Evolutionary conservation across 2,329 filamentous ascomycete species (phyloP).

Genomic region (Ophiosphaerella herpotricha): DNA sequence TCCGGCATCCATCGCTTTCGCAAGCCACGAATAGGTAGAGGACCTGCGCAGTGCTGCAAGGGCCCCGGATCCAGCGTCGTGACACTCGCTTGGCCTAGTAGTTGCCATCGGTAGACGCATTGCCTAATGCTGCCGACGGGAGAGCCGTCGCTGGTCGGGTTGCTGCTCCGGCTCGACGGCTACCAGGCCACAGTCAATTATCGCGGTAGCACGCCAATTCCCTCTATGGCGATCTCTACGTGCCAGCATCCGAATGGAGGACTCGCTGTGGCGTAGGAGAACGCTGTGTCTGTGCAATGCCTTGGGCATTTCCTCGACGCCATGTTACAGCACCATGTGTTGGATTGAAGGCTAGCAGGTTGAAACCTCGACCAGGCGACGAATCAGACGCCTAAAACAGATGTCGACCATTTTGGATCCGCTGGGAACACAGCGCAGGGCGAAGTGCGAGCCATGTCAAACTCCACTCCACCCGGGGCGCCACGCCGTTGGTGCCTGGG

Average conservation of each 20-base stretch:
- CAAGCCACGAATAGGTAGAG: constrained; percentile 21
- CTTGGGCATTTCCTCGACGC: constrained; percentile 16
- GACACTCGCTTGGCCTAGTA: neutral
- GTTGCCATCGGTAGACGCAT: constrained; percentile 3
- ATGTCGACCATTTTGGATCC: constrained; percentile 3
- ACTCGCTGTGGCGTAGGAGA: constrained; percentile 10
- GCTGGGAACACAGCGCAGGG: constrained; percentile 30
- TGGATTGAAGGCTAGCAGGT: constrained; percentile 20
- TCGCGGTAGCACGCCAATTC: constrained; percentile 24
- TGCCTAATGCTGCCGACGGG: constrained; percentile 19
- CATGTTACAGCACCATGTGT: constrained; percentile 33
- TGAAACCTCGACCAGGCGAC: constrained; percentile 11
- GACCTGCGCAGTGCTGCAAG: constrained; percentile 19
- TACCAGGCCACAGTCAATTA: constrained; percentile 21
- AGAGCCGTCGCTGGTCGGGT: constrained; percentile 31
- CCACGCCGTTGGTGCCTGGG: constrained; percentile 21
- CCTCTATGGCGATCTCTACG: constrained; percentile 6
- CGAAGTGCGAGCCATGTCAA: constrained; percentile 20
- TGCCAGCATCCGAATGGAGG: constrained; percentile 10
- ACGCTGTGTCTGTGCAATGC: constrained; percentile 17
- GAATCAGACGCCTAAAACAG: constrained; percentile 10
- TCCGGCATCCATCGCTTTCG: constrained; percentile 26
- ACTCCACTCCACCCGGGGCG: neutral
- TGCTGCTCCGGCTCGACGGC: constrained; percentile 8
- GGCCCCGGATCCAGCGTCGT: neutral